phyloP scores from a whole-genome alignment of 2,329 filamentous ascomycete species.

The Ascochyta koolunga region DNA sequence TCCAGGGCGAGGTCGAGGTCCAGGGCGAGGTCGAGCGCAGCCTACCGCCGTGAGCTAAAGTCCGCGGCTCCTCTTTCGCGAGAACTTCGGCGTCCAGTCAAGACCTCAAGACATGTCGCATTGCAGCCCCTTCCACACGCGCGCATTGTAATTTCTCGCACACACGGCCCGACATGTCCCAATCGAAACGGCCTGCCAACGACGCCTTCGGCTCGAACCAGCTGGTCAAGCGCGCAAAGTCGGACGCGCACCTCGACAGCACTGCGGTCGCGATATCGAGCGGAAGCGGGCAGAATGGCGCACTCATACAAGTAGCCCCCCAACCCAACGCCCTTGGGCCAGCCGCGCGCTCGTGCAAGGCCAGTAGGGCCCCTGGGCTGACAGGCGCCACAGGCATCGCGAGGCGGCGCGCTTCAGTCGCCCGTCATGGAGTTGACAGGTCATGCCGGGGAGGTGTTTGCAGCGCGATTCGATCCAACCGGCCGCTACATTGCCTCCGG shows the following conservation, averaged over 20 bases:
- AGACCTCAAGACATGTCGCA: constrained; percentile 3
- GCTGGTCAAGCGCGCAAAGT: constrained; percentile 88
- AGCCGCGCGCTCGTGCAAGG: constrained; percentile 23
- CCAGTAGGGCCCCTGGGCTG: constrained; percentile 31
- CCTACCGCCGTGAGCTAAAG: constrained; percentile 12
- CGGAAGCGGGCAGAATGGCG: constrained; percentile 62
- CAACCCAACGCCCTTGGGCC: constrained; percentile 50
- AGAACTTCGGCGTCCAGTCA: not conserved
- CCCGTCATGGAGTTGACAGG: constrained; percentile 92
- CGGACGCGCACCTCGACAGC: constrained; percentile 61
- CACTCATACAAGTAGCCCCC: constrained; percentile 70
- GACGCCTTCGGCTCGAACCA: constrained; percentile 80
- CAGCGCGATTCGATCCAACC: constrained; percentile 85
- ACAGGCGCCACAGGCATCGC: constrained; percentile 65
- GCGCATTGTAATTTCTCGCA: not conserved
- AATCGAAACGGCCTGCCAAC: constrained; percentile 90
- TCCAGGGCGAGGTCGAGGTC: no score
- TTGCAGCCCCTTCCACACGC: not conserved
- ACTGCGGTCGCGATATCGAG: constrained; percentile 65
- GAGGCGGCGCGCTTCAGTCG: constrained; percentile 83
- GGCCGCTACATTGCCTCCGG: constrained; percentile 91
- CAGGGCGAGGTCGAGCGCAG: no score
- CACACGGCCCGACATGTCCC: constrained; percentile 68
- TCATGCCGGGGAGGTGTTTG: constrained; percentile 82
- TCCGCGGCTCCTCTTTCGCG: constrained; percentile 12